Evolutionary conservation across 768 basidiomycete species (phyloP), one percentile per base, ranked within the genome.

Genomic region (Sarcodon aspratus): DNA sequence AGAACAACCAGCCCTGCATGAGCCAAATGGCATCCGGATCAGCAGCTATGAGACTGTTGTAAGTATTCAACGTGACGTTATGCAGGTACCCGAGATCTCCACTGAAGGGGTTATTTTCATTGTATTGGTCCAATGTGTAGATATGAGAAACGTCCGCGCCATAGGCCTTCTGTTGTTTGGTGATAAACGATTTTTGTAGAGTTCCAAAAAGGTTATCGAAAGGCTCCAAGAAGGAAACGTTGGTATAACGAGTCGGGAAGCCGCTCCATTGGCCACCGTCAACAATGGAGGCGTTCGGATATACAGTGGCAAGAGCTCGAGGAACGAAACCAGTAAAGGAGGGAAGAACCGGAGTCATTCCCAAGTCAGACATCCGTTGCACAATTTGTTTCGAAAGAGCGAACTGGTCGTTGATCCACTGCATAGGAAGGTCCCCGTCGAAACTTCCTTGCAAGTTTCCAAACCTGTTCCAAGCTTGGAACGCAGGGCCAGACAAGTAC

Each of bases 101-200:
- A 50, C 61, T 68, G 40, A 59, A 64, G 3, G 69, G 69, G 38
- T 64, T 53, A 49, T 66, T 70, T 55, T 71, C 69, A 58, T 69
- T 69, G 58, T 70, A 70, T 46, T 69, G 69, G 54, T 71, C 69
- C 34, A 71, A 64, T n/a, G 69, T 68, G 49, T 71, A 71, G 46
- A 70, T 59, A 45, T 70, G 69, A 13, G 69, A 62, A 31, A 68
- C 51, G 42, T 62, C 59, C 7, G 52, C 48, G 46, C 69, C 69
- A 45, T 68, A 71, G 0, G 63, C 64, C 9, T 59, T 61, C 11
- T 52, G 48, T 53, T 70, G 68, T 52, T 69, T 70, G 5, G 57
- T 40, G 46, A 71, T 67, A 55, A 71, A 70, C 7, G 62, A 61
- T 38, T 57, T 59, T 49, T 71, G 69, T 33, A 71, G 51, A 18